Percentiles rank a stretch among this genome's conserved stretches.
These are phyloP conservation scores for Zygnema circumcarinatum DNA, from an alignment of 139 green algal genomes.

Conservation along the genomic window DNA sequence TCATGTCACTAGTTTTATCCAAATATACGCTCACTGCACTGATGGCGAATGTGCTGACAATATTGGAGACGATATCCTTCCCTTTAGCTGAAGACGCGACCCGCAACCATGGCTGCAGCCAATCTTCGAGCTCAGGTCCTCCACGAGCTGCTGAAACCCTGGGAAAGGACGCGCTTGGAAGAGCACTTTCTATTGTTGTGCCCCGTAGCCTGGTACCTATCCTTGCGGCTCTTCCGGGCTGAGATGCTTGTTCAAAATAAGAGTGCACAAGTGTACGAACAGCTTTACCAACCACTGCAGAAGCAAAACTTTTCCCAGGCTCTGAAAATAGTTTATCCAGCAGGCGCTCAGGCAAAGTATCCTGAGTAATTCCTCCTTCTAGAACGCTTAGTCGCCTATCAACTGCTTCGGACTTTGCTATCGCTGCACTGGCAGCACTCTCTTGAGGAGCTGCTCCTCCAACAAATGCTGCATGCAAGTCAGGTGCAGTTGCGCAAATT, in stretches of 20 bases:
- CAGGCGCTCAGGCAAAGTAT: constrained; percentile 2
- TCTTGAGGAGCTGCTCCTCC: not conserved
- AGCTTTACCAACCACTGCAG: constrained; percentile 41
- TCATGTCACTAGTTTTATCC: constrained; percentile 50
- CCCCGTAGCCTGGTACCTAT: not conserved
- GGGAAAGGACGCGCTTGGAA: not conserved
- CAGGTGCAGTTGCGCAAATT: not conserved
- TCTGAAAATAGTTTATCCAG: constrained; percentile 54
- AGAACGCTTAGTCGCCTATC: not conserved
- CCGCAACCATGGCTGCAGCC: constrained; percentile 19
- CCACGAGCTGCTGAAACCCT: not conserved
- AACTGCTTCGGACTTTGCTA: not conserved
- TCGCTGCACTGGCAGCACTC: not conserved
- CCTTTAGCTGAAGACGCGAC: constrained; percentile 24
- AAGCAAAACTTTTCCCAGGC: constrained; percentile 41
- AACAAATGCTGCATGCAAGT: constrained; percentile 17
- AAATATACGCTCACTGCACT: constrained; percentile 34
- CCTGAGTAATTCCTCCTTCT: not conserved
- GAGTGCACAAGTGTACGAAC: constrained; percentile 21
- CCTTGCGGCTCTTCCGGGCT: not conserved
- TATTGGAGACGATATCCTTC: constrained; percentile 28
- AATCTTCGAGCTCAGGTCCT: not conserved
- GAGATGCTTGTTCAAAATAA: constrained; percentile 16
- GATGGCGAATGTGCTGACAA: constrained; percentile 24
- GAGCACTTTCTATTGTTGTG: not conserved